phyloP scores from a whole-genome alignment of 202 grass and related monocot species.

The Zizania palustris region DNA sequence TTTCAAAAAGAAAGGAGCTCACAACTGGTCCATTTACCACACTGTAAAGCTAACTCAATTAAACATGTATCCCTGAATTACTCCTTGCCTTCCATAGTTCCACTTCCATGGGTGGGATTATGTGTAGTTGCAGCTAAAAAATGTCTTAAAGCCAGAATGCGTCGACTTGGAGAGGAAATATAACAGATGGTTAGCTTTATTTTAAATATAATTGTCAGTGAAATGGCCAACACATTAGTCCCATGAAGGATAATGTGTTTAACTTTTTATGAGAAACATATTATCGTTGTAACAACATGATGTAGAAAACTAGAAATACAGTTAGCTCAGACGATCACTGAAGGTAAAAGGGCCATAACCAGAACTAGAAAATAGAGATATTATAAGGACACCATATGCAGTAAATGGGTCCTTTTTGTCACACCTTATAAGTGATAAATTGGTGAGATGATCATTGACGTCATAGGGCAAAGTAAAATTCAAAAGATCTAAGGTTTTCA shows the following conservation, averaged over 20 bases:
- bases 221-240: background rate
- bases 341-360: background rate
- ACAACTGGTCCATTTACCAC: background rate
- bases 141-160: background rate
- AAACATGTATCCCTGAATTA: background rate
- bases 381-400: background rate
- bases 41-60: conserved; percentile 2
- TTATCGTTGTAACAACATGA: background rate
- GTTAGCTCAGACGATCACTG: background rate
- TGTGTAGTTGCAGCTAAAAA: conserved; percentile 7
- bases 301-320: background rate
- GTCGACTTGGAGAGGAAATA: background rate
- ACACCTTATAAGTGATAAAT: background rate
- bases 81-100: background rate
- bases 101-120: background rate
- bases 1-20: background rate
- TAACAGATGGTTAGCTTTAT: background rate
- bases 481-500: conserved; percentile 8
- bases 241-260: background rate
- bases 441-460: background rate
- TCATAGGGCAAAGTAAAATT: background rate
- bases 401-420: background rate
- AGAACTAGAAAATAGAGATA: background rate
- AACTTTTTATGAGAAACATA: background rate
- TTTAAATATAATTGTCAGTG: background rate